These are phyloP conservation scores for Pichia californica DNA, from an alignment of 805 yeast genomes.

Conservation along the genomic window DNA sequence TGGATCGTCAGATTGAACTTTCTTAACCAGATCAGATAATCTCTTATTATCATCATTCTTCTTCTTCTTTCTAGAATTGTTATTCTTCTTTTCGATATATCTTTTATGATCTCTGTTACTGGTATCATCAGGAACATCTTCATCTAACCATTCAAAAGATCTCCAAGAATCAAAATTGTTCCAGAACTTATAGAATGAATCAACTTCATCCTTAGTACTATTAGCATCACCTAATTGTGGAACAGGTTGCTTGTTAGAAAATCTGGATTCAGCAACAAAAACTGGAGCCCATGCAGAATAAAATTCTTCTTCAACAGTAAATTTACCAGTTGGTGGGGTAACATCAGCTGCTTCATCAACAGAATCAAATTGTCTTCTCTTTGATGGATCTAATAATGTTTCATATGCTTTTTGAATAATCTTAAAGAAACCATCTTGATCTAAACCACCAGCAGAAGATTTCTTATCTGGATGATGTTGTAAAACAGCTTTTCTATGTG, in stretches of 20 bases:
- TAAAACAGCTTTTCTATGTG: slow-evolving; percentile 94
- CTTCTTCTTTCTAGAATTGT: slow-evolving; percentile 93
- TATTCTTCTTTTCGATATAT: slow-evolving; percentile 94
- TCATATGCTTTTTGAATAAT: slow-evolving; percentile 96
- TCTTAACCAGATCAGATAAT: slow-evolving; percentile 75
- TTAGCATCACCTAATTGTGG: slow-evolving; percentile 69
- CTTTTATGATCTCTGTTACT: slow-evolving; percentile 99
- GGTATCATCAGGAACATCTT: slow-evolving; percentile 98
- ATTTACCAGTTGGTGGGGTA: slow-evolving; percentile 59
- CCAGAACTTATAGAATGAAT: slow-evolving; percentile 86
- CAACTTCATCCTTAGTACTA: slow-evolving; percentile 74
- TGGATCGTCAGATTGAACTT: slow-evolving; percentile 88
- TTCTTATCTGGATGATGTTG: slow-evolving; percentile 98
- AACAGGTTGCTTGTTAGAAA: slow-evolving; percentile 86
- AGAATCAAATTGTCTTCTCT: slow-evolving; percentile 92
- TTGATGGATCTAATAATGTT: slow-evolving; percentile 73
- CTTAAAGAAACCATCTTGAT: slow-evolving; percentile 95
- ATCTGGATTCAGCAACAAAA: slow-evolving; percentile 84
- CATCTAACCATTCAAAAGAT: slow-evolving; percentile 95
- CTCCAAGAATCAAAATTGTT: slow-evolving; percentile 96
- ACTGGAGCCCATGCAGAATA: slow-evolving; percentile 89
- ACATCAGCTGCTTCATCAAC: slow-evolving; percentile 88
- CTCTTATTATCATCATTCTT: slow-evolving; percentile 96
- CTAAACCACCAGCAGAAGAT: slow-evolving; percentile 82
- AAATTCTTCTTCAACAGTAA: slow-evolving; percentile 48